Evolutionary conservation across 2,329 filamentous ascomycete genomes (phyloP).

Genomic region (Pyrenophora tritici-repentis): DNA sequence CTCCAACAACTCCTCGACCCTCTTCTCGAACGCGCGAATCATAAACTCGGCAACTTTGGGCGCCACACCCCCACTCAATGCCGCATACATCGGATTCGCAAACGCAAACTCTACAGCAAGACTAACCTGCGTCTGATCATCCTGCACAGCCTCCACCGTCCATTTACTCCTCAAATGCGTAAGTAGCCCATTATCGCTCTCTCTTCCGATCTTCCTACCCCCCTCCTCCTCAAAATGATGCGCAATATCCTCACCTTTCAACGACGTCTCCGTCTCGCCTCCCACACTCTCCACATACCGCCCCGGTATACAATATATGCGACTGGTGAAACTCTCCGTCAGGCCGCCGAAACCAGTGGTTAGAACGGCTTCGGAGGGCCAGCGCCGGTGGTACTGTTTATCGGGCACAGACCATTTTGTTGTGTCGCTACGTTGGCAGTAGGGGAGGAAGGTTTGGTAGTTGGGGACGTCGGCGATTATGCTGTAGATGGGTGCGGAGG

Average conservation of each 20-base stretch:
- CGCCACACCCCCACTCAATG: slow-evolving; percentile 79
- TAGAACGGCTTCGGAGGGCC: slow-evolving; percentile 77
- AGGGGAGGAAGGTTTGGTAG: slow-evolving; percentile 89
- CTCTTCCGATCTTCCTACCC: no score
- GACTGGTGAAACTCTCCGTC: slow-evolving; percentile 80
- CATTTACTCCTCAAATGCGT: slow-evolving; percentile 72
- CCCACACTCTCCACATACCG: slow-evolving; percentile 77
- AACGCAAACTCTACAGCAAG: slow-evolving; percentile 83
- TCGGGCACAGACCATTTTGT: slow-evolving; percentile 71
- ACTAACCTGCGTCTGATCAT: slow-evolving; percentile 70
- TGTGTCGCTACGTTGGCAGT: slow-evolving; percentile 78
- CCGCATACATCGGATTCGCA: slow-evolving; percentile 83
- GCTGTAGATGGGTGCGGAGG: slow-evolving; percentile 71
- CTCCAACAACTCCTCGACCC: slow-evolving; percentile 64
- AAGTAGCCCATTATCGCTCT: slow-evolving; percentile 56
- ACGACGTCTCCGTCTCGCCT: slow-evolving; percentile 59
- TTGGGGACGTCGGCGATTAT: slow-evolving; percentile 83
- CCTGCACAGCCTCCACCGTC: slow-evolving; percentile 58
- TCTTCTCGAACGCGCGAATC: slow-evolving; percentile 90
- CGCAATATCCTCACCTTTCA: slow-evolving; percentile 47
- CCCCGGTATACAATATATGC: slow-evolving; percentile 76
- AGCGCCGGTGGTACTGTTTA: slow-evolving; percentile 54
- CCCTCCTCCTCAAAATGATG: slow-evolving; percentile 48
- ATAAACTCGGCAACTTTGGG: slow-evolving; percentile 84
- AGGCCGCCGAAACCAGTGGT: slow-evolving; percentile 84